Conservation (phyloP, 1,284 basidiomycete genomes). For the Hemileia vastatrix region DNA sequence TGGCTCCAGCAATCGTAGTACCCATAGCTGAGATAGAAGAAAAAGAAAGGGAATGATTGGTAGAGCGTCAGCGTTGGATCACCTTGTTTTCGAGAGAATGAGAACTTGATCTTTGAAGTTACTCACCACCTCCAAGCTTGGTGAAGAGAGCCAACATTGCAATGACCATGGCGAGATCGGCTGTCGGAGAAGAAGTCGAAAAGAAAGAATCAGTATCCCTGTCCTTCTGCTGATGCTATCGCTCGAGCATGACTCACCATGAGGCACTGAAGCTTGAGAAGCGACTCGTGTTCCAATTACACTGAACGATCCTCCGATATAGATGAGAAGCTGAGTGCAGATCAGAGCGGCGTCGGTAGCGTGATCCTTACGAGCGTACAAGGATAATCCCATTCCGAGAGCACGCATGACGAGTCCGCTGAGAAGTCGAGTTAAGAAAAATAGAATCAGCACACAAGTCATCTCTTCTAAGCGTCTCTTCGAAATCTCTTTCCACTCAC, state of each 20-base stretch:
- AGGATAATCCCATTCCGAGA: not conserved
- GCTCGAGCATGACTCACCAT: slow-evolving; percentile 18
- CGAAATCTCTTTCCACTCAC: too few species aligned
- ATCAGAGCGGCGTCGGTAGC: slow-evolving; percentile 25
- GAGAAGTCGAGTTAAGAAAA: too few species aligned
- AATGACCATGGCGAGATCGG: slow-evolving; percentile 36
- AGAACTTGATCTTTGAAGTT: too few species aligned
- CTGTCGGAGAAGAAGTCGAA: not conserved
- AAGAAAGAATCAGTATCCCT: not conserved
- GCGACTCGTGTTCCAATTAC: slow-evolving; percentile 35
- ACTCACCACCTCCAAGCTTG: slow-evolving; percentile 23
- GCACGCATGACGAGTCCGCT: slow-evolving; percentile 23
- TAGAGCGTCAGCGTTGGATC: slow-evolving; percentile 7
- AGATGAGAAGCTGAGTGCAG: slow-evolving; percentile 27
- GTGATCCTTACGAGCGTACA: slow-evolving; percentile 12
- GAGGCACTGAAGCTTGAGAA: slow-evolving; percentile 38
- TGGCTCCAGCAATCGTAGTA: slow-evolving; percentile 23
- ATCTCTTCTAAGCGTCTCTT: too few species aligned
- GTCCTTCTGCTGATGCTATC: not conserved
- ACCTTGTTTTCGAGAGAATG: too few species aligned
- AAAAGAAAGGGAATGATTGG: slow-evolving; percentile 24
- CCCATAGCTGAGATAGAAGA: slow-evolving; percentile 32
- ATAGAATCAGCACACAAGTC: too few species aligned
- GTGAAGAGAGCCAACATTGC: slow-evolving; percentile 34
- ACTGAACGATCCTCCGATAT: slow-evolving; percentile 25